Evolutionary conservation across 306 rosid species (phyloP), one percentile per base, ranked within the genome.

Genomic region (Cucurbita ficifolia): DNA sequence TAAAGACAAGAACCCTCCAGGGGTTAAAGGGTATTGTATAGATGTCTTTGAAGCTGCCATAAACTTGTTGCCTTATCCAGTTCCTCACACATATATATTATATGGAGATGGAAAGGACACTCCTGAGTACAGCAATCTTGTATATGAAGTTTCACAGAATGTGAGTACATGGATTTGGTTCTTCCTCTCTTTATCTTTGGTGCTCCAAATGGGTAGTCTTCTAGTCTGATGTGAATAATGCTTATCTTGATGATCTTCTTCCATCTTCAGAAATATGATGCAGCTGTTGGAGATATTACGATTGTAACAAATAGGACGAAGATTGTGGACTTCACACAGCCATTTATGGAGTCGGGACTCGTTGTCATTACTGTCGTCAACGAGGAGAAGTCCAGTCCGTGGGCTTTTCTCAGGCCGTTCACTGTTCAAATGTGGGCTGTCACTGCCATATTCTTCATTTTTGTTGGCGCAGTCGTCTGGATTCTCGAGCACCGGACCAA

Each of bases 41-140:
- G 97, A 89, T 81, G 81, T 92, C 79, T 89, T 92, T 76, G 96
- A 92, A 84, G 85, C 96, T 75, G 96, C 98, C 73, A 11, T 92
- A 73, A 85, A 79, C 43, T 82, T 92, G 83, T 81, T 92, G 82
- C 85, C 95, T 69, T 89, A 89, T 84, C 82, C 95, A n/a, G 96
- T 92, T 63, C 92, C 92, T 5, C 82, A 16, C 42, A 72, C 77
- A 52, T 92, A 86, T 71, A 78, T 89, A 61, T 72, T 92, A 70
- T 84, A 54, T 70, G 98, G 98, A 79, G 46, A 79, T 75, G 98
- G 92, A 21, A 79, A 80, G 52, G 89, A 85, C 70, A 84, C 83
- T 78, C 98, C 95, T 5, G 75, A 19, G 54, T 92, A 80, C 79
- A 35, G 16, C 11, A 63, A 63, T 8, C 87, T 92, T 68, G 95